Percentiles rank a stretch among this genome's conserved stretches.
Evolutionary conservation across 106 monocot genomes (phyloP).

Genomic region (Agapanthus africanus): DNA sequence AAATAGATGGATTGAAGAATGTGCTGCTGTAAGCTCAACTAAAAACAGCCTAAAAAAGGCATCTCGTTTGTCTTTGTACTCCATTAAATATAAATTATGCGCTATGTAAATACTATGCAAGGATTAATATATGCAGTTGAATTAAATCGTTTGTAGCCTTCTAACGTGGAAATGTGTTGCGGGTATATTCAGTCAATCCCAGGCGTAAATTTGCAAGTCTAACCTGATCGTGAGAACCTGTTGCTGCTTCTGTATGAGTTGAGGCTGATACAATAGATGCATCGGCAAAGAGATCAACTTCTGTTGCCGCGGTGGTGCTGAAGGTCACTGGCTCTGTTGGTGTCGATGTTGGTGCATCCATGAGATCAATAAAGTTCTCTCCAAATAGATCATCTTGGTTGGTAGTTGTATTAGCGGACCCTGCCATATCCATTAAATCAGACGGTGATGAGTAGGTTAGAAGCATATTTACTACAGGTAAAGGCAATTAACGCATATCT

Average conservation of each 20-base stretch:
- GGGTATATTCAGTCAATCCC: neutral
- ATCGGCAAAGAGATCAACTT: constrained; percentile 83
- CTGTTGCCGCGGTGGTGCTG: constrained; percentile 13
- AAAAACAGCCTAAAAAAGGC: too few species aligned
- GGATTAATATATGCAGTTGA: constrained; percentile 4
- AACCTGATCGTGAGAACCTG: constrained; percentile 35
- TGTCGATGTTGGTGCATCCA: constrained; percentile 44
- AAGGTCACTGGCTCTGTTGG: constrained; percentile 18
- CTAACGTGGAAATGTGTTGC: neutral
- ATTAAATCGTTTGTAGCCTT: neutral
- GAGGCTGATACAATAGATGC: constrained; percentile 59
- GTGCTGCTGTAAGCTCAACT: neutral
- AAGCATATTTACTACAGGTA: neutral
- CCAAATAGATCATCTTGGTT: constrained; percentile 60
- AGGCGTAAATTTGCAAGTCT: constrained; percentile 11
- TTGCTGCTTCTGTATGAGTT: constrained; percentile 17
- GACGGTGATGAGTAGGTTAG: neutral
- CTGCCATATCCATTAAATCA: constrained; percentile 7
- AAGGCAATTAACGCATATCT: too few species aligned
- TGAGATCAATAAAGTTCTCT: constrained; percentile 58
- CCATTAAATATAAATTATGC: neutral
- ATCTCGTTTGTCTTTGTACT: neutral
- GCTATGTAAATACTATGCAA: neutral
- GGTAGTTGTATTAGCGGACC: constrained; percentile 29
- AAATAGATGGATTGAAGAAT: neutral